A percentile compares a stretch with the other conserved stretches of the same genome.
Evolutionary conservation across 805 yeast genomes (phyloP).

Genomic region (Cyberlindnera japonica): DNA sequence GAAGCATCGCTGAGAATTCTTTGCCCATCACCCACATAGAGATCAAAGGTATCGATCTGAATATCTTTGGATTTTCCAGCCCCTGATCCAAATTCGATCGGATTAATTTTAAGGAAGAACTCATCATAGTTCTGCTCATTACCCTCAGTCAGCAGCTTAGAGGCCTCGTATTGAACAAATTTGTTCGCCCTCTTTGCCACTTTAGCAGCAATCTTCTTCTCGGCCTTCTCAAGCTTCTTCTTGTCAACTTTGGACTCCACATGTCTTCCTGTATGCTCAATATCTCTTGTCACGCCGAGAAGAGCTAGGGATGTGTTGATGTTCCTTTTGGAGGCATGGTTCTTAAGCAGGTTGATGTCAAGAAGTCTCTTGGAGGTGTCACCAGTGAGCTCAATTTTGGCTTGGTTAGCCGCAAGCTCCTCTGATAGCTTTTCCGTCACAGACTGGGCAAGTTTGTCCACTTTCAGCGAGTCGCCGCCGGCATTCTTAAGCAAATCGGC

Average conservation of each 20-base stretch:
- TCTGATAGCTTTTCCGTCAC: slow-evolving; percentile 46
- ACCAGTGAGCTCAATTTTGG: slow-evolving; percentile 74
- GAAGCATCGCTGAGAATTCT: slow-evolving; percentile 87
- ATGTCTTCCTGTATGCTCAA: slow-evolving; percentile 87
- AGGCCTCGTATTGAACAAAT: slow-evolving; percentile 90
- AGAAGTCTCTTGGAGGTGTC: slow-evolving; percentile 85
- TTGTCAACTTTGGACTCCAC: slow-evolving; percentile 94
- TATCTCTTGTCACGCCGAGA: slow-evolving; percentile 74
- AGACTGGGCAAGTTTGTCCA: slow-evolving; percentile 43
- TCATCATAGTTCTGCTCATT: slow-evolving; percentile 82
- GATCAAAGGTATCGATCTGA: slow-evolving; percentile 86
- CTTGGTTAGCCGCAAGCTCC: slow-evolving; percentile 61
- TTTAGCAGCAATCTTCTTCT: slow-evolving; percentile 93
- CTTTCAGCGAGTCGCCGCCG: slow-evolving; percentile 66
- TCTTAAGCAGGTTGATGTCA: slow-evolving; percentile 69
- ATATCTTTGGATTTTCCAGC: slow-evolving; percentile 98
- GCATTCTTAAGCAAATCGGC: slow-evolving; percentile 68
- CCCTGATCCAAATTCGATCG: slow-evolving; percentile 81
- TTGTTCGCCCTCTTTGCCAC: slow-evolving; percentile 83
- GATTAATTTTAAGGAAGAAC: slow-evolving; percentile 92
- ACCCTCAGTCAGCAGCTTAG: slow-evolving; percentile 69
- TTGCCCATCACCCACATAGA: slow-evolving; percentile 94
- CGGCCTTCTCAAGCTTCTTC: slow-evolving; percentile 96
- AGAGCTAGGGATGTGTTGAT: slow-evolving; percentile 72
- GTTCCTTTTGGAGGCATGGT: slow-evolving; percentile 60